A percentile compares a stretch with the other conserved stretches of the same genome.
Evolutionary conservation across 2,329 filamentous ascomycete genomes (phyloP).

Genomic region (Neonectria coccinea): DNA sequence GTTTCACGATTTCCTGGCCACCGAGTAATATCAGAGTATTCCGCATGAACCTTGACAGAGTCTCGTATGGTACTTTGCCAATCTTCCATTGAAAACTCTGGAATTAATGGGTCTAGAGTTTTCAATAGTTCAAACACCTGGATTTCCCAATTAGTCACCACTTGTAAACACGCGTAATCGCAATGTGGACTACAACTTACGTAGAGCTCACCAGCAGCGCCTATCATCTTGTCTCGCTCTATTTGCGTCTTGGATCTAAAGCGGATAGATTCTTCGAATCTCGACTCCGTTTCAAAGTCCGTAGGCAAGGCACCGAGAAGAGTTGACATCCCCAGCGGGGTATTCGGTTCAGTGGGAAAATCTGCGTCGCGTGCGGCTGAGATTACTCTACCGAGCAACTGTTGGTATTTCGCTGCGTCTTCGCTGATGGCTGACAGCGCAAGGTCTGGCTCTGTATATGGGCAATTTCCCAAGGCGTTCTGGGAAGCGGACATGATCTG

Average conservation of each 20-base stretch:
- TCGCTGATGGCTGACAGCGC: not conserved
- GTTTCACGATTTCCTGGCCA: constrained; percentile 56
- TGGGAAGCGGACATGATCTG: not conserved
- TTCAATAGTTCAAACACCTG: constrained; percentile 56
- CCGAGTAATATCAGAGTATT: constrained; percentile 53
- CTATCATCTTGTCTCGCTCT: constrained; percentile 19
- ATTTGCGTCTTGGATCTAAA: constrained; percentile 8
- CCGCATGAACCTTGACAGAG: constrained; percentile 51
- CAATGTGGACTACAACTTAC: constrained; percentile 7
- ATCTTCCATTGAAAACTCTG: constrained; percentile 52
- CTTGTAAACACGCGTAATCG: not conserved
- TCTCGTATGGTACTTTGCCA: constrained; percentile 61
- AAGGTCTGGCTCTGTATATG: not conserved
- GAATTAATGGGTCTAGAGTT: constrained; percentile 40
- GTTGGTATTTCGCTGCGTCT: not conserved
- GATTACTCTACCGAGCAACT: constrained; percentile 9
- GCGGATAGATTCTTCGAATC: not conserved
- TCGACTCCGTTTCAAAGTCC: not conserved
- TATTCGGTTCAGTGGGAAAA: not conserved
- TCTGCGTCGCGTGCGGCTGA: not conserved
- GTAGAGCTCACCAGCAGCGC: constrained; percentile 26
- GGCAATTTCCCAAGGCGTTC: not conserved
- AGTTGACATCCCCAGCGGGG: not conserved
- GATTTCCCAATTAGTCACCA: not conserved
- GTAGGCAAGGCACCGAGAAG: not conserved